Base-by-base conservation (phyloP, 78 protist genomes). In the Dictyostelium brefeldianum region DNA sequence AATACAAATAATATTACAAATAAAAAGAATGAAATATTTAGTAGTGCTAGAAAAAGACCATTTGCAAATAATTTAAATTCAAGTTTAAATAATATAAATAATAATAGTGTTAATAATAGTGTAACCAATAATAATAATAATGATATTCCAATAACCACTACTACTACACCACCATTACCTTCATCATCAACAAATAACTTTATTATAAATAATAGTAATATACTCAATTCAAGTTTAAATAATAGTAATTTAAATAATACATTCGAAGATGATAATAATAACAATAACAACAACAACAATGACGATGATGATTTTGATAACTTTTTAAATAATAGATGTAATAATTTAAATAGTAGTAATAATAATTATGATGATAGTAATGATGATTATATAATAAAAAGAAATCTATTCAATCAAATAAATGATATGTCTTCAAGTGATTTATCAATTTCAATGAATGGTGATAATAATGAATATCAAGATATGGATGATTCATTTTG, bases 401-500 rank as follows among this genome's bases (percentile, higher is more conserved):
- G 73, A 65, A 65, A 65, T 15, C 12, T 65, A 65, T 65, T 65
- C 73, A 29, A 59, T 22, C 69, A 59, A 59, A 59, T 59, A 22
- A 59, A 59, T 59, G 69, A 59, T 59, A 59, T 59, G 12, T n/a
- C 69, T 59, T 29, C 73, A 4, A 65, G 73, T 65, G 47, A 62
- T 29, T 65, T 27, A 29, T 29, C 47, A 59, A 59, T 25, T 6
- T n/a, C 29, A 65, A 29, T 29, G 27, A 29, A 29, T 29, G 15
- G 11, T 22, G 43, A 62, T n/a, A 62, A 62, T 27, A 29, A 31
- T 5, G 73, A 65, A 65, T 65, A 65, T 29, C 73, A 65, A 29
- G 73, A 65, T 65, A 65, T 65, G 73, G 73, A 65, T 25, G 73
- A 65, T 29, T 65, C 73, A 65, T 51, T 12, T 12, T 65, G 47